Conservation (phyloP, 2,329 filamentous ascomycete genomes). For the Teratosphaeria destructans region DNA sequence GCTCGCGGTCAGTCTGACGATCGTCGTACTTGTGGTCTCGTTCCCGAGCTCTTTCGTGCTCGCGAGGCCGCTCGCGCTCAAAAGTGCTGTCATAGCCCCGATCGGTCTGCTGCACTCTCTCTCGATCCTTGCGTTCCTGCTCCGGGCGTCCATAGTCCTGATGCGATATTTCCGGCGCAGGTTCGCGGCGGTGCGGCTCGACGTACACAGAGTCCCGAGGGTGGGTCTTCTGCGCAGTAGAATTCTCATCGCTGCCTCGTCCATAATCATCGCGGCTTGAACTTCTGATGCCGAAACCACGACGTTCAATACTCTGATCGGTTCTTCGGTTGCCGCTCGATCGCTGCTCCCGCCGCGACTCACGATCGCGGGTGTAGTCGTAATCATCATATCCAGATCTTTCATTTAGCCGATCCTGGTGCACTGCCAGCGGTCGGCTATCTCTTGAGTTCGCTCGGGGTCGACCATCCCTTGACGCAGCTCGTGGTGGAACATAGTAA, state of each 20-base stretch:
- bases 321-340: conserved; percentile 27
- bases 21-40: conserved; percentile 21
- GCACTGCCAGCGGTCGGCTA: conserved; percentile 30
- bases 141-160: conserved; percentile 9
- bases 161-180: conserved; percentile 14
- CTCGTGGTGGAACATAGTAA: conserved; percentile 25
- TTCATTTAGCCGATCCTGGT: conserved; percentile 39
- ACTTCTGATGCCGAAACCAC: conserved; percentile 38
- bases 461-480: conserved; percentile 23
- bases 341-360: conserved; percentile 23
- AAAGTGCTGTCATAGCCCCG: conserved; percentile 12
- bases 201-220: conserved; percentile 20
- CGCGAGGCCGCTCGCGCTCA: conserved; percentile 18
- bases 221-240: conserved; percentile 29
- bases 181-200: conserved; percentile 19
- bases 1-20: conserved; percentile 17
- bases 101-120: conserved; percentile 17
- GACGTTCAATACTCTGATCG: conserved; percentile 34
- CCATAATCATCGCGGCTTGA: conserved; percentile 21
- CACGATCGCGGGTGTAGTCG: not conserved
- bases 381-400: conserved; percentile 29
- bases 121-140: conserved; percentile 7
- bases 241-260: conserved; percentile 30
- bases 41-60: conserved; percentile 12
- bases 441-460: conserved; percentile 20